These are phyloP conservation scores for Septoria linicola DNA, from an alignment of 2,329 filamentous ascomycete genomes.

Conservation along the genomic window DNA sequence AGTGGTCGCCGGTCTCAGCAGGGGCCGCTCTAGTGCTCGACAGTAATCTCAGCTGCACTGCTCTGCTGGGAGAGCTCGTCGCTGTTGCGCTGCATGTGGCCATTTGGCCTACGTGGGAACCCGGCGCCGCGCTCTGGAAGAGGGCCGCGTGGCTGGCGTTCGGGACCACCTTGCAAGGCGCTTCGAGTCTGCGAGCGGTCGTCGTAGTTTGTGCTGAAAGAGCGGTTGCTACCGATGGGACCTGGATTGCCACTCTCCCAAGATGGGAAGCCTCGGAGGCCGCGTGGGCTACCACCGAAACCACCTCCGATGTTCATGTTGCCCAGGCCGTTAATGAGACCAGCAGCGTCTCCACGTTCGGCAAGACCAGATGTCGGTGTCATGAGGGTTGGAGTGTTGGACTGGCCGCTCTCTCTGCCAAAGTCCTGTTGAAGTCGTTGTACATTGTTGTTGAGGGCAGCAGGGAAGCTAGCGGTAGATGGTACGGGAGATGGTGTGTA, in stretches of 20 bases:
- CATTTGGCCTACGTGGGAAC: slow-evolving; percentile 59
- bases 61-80: slow-evolving; percentile 63
- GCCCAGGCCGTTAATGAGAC: slow-evolving; percentile 63
- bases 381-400: slow-evolving; percentile 63
- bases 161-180: slow-evolving; percentile 46
- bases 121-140: slow-evolving; percentile 59
- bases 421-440: slow-evolving; percentile 60
- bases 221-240: slow-evolving; percentile 64
- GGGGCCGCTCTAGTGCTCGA: slow-evolving; percentile 51
- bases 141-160: slow-evolving; percentile 62
- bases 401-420: slow-evolving; percentile 55
- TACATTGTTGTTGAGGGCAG: slow-evolving; percentile 62
- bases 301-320: slow-evolving; percentile 58
- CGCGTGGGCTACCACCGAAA: slow-evolving; percentile 57
- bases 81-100: slow-evolving; percentile 61
- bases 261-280: slow-evolving; percentile 60
- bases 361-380: slow-evolving; percentile 53
- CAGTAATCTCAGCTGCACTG: slow-evolving; percentile 60
- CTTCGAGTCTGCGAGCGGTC: slow-evolving; percentile 53
- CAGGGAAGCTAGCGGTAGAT: slow-evolving; percentile 84
- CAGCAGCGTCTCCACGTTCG: slow-evolving; percentile 35
- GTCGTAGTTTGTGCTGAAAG: slow-evolving; percentile 60
- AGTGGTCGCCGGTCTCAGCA: slow-evolving; percentile 5
- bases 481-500: slow-evolving; percentile 92
- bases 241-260: slow-evolving; percentile 60